Base-by-base conservation (phyloP, 352 stramenopile genomes). In the Globisporangium nodosum region DNA sequence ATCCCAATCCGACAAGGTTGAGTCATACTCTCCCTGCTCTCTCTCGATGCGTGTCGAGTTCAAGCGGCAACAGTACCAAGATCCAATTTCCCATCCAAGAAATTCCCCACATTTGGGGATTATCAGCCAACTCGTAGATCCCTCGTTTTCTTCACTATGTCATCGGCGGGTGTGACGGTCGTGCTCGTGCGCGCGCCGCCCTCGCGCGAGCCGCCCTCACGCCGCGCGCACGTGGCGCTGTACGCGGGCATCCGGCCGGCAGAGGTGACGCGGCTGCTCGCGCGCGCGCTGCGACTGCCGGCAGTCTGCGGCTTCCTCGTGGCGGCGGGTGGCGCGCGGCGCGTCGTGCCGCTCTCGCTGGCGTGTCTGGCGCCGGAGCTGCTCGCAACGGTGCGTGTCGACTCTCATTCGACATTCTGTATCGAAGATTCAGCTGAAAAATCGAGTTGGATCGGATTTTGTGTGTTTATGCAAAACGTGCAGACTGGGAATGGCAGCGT, bases 311-410 rank as follows among this genome's bases (percentile, higher is more conserved):
- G 76, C 47, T 87, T 90, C 37, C 58, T 66, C 31, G 61, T 79
- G 49, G 47, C 31, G 12, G 6, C 49, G 27, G 24, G 16, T 31
- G 39, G 15, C 35, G 20, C 0, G 31, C 46, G 55, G 33, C 69
- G 76, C 8, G 64, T 90, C 48, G 68, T 90, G 11, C 81, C 81
- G 56, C 76, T 90, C 2, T 74, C 81, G 35, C 60, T 88, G 35
- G 81, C 74, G n/a, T 87, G 76, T 21, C 46, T 69, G 42, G 72
- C 65, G 0, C 81, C 81, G 0, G 54, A 86, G 35, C 55, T 87
- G 40, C 69, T 88, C 11, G 31, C n/a, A 7, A 56, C 56, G 49
- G 56, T 62, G 24, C 21, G 39, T 55, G 15, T 33, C 7, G 15
- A 5, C 42, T 47, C 15, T 3, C 40, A 11, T 37, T 5, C 11